Evolutionary conservation across 257 asterid species (phyloP).

Genomic region (Solanum pimpinellifolium): DNA sequence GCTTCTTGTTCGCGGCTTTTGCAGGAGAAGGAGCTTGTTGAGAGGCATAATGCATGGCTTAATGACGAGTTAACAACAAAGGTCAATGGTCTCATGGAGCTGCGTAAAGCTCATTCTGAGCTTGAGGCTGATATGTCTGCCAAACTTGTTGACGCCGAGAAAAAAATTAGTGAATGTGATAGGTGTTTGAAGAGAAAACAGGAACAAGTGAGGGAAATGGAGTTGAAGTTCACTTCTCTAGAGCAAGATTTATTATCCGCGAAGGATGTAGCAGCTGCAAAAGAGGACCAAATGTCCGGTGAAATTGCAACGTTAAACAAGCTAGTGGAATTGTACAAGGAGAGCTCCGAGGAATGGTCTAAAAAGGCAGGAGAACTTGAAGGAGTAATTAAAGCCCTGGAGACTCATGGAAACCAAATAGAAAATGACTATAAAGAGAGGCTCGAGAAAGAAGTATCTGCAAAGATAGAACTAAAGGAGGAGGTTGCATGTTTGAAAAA

Average conservation of each 20-base stretch:
- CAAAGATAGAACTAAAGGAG: conserved; percentile 57
- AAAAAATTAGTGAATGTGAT: conserved; percentile 40
- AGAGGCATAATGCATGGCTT: conserved; percentile 87
- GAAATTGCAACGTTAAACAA: conserved; percentile 73
- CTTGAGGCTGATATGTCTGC: conserved; percentile 72
- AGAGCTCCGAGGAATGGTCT: conserved; percentile 92
- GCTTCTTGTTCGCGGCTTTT: conserved; percentile 45
- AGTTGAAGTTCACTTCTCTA: conserved; percentile 53
- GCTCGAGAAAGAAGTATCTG: conserved; percentile 59
- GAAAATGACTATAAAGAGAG: conserved; percentile 66
- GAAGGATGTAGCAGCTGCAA: conserved; percentile 54
- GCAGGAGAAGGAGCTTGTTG: conserved; percentile 95
- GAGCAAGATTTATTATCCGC: conserved; percentile 66
- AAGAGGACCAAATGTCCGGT: conserved; percentile 64
- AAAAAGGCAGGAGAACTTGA: conserved; percentile 96
- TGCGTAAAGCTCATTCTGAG: conserved; percentile 57
- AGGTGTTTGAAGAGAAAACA: conserved; percentile 45
- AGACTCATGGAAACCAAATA: conserved; percentile 67
- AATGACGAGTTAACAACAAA: conserved; percentile 73
- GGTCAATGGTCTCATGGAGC: conserved; percentile 46
- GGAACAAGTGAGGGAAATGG: conserved; percentile 68
- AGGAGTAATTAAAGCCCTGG: conserved; percentile 93
- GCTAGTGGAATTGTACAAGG: conserved; percentile 81
- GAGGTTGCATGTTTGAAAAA: conserved; percentile 49
- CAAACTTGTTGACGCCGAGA: conserved; percentile 71